These are phyloP conservation scores for Trichopus zeylanicus DNA, from an alignment of 116 monocot species.

Conservation along the genomic window DNA sequence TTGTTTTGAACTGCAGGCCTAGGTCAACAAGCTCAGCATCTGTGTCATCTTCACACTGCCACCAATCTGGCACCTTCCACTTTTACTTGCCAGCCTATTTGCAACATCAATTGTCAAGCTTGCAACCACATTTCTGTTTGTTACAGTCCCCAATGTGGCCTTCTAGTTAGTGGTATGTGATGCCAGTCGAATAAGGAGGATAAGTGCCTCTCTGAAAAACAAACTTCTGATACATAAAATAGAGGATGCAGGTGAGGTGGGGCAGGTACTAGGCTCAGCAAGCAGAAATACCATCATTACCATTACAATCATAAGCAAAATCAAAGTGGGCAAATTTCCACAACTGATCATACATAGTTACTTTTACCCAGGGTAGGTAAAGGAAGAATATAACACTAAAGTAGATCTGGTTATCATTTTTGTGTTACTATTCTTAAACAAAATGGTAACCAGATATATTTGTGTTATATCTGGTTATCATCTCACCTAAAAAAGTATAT, in stretches of 20 bases:
- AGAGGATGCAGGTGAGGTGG: background rate
- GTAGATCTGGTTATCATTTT: too few relatives aligned
- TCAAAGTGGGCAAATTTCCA: too few relatives aligned
- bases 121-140: conserved; percentile 26
- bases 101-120: conserved; percentile 55
- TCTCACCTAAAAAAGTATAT: too few relatives aligned
- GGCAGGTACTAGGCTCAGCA: too few relatives aligned
- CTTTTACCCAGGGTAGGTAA: too few relatives aligned
- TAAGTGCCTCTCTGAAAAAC: conserved; percentile 60
- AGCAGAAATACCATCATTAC: too few relatives aligned
- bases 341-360: too few relatives aligned
- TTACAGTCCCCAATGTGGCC: conserved; percentile 41
- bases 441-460: too few relatives aligned
- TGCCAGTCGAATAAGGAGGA: conserved; percentile 73
- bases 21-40: conserved; percentile 59
- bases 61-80: conserved; percentile 1
- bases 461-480: too few relatives aligned
- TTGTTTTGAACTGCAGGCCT: conserved; percentile 37
- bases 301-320: too few relatives aligned
- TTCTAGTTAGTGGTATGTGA: conserved; percentile 57
- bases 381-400: too few relatives aligned
- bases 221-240: conserved; percentile 22
- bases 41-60: conserved; percentile 8
- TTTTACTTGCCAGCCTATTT: conserved; percentile 37
- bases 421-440: too few relatives aligned